Evolutionary conservation across 257 asterid species (phyloP), one percentile per base, ranked within the genome.

Genomic region (Plectranthus barbatus): DNA sequence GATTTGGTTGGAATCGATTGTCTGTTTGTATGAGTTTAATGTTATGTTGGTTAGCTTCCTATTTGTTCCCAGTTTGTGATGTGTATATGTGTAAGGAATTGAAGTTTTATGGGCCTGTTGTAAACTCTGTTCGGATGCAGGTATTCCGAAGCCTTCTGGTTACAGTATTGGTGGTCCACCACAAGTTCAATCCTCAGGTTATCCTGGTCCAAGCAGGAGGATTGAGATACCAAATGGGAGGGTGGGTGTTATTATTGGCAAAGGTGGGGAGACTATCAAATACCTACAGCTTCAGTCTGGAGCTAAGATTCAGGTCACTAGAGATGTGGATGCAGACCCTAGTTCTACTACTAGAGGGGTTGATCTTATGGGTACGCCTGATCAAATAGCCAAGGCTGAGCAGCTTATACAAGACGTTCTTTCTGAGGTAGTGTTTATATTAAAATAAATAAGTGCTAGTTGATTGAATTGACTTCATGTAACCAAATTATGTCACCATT

Each of bases 191-290:
- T 81, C 89, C 1, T 81, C 57, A 31, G 89, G 95, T 53, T 84
- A 84, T 56, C 77, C 89, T 10, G 89, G 90, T 61, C 81, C 79
- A 40, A 78, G 60, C 78, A 84, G 80, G 72, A 84, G 66, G 72
- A 84, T 90, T 52, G 95, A 90, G 71, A 77, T 90, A 60, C 96
- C 96, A 13, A 88, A 88, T 78, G 90, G 83, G 13, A 83, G 85
- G 81, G 99, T 89, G 60, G 97, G 99, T 7, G 91, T 90, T n/a
- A 86, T 89, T 39, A 89, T 92, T 58, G 97, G 97, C 39, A 86
- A 85, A 74, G 94, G 86, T 21, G 99, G 97, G 0, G 99, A 92
- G 66, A 92, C 97, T 44, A 89, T 92, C 53, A 92, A 89, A 70
- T 77, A 79, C 54, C 94, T 89, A 47, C 96, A 92, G 58, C 72